phyloP scores from a whole-genome alignment of 306 rosid genomes.

The Boehmeria nivea region DNA sequence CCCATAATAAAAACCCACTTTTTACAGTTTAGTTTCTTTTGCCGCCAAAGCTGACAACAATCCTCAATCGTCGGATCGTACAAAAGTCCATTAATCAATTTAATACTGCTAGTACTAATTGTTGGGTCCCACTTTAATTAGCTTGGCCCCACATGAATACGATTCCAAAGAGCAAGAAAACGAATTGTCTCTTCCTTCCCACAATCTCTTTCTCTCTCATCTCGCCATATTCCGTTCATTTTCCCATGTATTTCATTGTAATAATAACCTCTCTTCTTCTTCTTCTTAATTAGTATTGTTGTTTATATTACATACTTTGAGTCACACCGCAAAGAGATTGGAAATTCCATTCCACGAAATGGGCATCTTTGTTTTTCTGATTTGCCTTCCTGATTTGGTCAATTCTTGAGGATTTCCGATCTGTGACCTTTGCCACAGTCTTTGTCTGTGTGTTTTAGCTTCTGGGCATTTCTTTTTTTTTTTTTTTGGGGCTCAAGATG shows the following conservation, averaged over 20 bases:
- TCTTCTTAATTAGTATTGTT: background rate
- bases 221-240: conserved; percentile 25
- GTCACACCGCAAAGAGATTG: conserved; percentile 52
- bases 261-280: conserved; percentile 18
- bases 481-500: conserved; percentile 21
- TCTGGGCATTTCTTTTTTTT: conserved; percentile 20
- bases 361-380: conserved; percentile 9
- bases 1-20: conserved; percentile 13
- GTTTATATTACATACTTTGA: conserved; percentile 18
- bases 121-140: conserved; percentile 31
- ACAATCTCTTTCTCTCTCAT: conserved; percentile 27
- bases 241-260: background rate
- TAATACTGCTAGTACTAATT: conserved; percentile 3
- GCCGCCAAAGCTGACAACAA: conserved; percentile 40
- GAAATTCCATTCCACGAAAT: conserved; percentile 31
- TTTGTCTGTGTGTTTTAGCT: conserved; percentile 14
- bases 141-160: conserved; percentile 45
- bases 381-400: conserved; percentile 27
- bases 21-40: conserved; percentile 31
- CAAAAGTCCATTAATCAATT: background rate
- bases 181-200: conserved; percentile 16
- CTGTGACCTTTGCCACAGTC: conserved; percentile 7
- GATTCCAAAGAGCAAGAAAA: conserved; percentile 42
- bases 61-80: conserved; percentile 36
- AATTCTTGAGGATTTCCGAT: background rate